A percentile compares a stretch with the other conserved stretches of the same genome.
Conservation (phyloP, 345 rosid species). For the Brassica cretica region DNA sequence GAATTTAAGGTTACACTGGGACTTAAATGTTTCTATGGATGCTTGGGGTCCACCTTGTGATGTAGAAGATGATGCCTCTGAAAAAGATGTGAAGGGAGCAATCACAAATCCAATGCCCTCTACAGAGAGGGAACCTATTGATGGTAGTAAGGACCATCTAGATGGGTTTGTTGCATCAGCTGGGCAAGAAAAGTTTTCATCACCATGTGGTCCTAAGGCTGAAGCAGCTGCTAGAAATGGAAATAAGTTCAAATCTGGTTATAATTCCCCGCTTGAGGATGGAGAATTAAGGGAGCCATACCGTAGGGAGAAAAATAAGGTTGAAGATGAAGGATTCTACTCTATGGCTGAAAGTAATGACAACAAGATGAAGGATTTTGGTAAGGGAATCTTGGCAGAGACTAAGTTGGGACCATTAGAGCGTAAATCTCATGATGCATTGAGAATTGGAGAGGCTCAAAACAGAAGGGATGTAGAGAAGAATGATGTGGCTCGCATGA, state of each 20-base stretch:
- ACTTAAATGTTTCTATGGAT: conserved; percentile 54
- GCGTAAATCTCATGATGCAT: not conserved
- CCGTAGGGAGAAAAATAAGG: conserved; percentile 46
- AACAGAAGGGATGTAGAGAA: conserved; percentile 41
- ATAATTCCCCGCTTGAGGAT: conserved; percentile 64
- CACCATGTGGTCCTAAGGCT: not conserved
- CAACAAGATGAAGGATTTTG: conserved; percentile 40
- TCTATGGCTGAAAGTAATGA: conserved; percentile 35
- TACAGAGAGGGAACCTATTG: conserved; percentile 8
- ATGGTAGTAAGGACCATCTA: not conserved
- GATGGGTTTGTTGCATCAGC: conserved; percentile 33
- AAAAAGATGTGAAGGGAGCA: conserved; percentile 17
- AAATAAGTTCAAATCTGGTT: conserved; percentile 48
- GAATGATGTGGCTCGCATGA: conserved; percentile 16
- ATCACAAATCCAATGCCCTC: not conserved
- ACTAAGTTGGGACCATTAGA: not conserved
- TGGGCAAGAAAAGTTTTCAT: not conserved
- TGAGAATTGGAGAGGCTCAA: conserved; percentile 25
- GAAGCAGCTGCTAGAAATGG: conserved; percentile 19
- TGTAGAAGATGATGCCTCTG: conserved; percentile 18
- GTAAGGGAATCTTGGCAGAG: conserved; percentile 18
- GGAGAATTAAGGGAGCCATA: conserved; percentile 63
- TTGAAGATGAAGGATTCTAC: conserved; percentile 42
- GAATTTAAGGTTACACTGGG: conserved; percentile 43
- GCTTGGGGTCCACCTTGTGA: conserved; percentile 54